phyloP scores from a whole-genome alignment of 116 monocot species.

The Posidonia oceanica region DNA sequence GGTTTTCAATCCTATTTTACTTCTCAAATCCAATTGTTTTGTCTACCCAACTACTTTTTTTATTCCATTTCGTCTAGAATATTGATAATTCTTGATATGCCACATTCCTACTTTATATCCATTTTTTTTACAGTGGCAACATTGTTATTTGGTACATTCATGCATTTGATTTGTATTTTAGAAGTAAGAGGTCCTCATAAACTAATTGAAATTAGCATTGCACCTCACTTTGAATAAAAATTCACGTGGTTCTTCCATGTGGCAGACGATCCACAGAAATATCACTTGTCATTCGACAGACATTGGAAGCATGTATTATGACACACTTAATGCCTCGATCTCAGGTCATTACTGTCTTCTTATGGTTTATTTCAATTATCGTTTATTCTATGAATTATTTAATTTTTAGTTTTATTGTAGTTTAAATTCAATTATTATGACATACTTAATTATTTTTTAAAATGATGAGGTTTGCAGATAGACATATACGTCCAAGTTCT shows the following conservation, averaged over 20 bases:
- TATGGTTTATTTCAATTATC: neutral
- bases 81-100: too few species aligned
- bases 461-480: conserved; percentile 38
- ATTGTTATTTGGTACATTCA: too few species aligned
- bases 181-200: too few species aligned
- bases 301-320: conserved; percentile 78
- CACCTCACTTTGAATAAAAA: too few species aligned
- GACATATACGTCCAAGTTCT: conserved; percentile 98
- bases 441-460: neutral
- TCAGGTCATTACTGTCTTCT: conserved; percentile 28
- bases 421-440: neutral
- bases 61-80: too few species aligned
- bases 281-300: conserved; percentile 88
- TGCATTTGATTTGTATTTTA: too few species aligned
- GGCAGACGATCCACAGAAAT: conserved; percentile 88
- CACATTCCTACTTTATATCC: too few species aligned
- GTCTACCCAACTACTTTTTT: too few species aligned
- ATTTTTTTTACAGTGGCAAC: too few species aligned
- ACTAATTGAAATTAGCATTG: too few species aligned
- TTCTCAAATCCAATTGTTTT: too few species aligned
- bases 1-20: too few species aligned
- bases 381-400: neutral
- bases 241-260: neutral
- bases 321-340: conserved; percentile 88
- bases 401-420: neutral